Evolutionary conservation across 2,329 filamentous ascomycete genomes (phyloP).

Genomic region (Daldinia sp.): DNA sequence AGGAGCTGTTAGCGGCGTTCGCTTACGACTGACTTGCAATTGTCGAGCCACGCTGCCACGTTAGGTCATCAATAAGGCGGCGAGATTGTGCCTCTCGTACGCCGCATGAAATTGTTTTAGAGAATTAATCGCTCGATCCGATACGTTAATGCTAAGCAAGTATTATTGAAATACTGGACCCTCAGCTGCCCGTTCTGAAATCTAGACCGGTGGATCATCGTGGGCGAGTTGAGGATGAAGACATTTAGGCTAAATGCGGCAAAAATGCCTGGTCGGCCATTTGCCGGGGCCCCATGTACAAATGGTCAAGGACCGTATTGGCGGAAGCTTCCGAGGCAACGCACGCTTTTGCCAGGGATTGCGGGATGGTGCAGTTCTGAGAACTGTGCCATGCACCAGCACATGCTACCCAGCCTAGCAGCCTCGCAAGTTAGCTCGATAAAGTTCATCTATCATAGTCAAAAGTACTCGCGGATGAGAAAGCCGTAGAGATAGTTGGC

Average conservation of each 20-base stretch:
- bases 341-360: constrained; percentile 4
- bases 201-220: constrained; percentile 27
- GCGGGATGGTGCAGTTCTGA: constrained; percentile 13
- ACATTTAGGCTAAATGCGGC: constrained; percentile 38
- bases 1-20: constrained; percentile 17
- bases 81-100: constrained; percentile 10
- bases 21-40: constrained; percentile 2
- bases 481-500: constrained; percentile 8
- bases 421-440: constrained; percentile 10
- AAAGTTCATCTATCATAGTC: background rate
- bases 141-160: constrained; percentile 11
- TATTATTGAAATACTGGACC: constrained; percentile 17
- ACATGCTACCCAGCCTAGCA: constrained; percentile 6
- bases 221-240: constrained; percentile 14
- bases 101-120: constrained; percentile 12
- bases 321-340: constrained; percentile 32
- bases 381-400: constrained; percentile 8
- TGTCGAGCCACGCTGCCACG: background rate
- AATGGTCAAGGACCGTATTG: constrained; percentile 6
- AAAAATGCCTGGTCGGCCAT: constrained; percentile 28
- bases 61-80: constrained; percentile 2
- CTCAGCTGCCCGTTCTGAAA: constrained; percentile 20
- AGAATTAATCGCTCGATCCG: constrained; percentile 21
- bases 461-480: constrained; percentile 16
- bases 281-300: constrained; percentile 27